phyloP scores from a whole-genome alignment of 1,284 basidiomycete genomes.

The Ustilago curta region DNA sequence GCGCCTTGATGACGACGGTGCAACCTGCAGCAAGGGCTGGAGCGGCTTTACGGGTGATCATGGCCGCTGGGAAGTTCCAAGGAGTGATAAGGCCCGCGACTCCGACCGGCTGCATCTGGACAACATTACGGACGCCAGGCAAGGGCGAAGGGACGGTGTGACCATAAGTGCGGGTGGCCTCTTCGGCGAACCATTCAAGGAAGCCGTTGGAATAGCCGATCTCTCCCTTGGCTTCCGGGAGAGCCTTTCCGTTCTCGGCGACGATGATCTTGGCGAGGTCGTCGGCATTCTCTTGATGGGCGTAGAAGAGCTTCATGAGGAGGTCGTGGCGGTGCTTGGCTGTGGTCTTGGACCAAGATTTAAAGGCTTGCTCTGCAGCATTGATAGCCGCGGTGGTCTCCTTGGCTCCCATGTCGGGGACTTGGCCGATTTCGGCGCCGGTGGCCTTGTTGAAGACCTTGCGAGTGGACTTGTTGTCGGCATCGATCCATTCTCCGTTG shows the following conservation, averaged over 20 bases:
- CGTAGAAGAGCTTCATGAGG: conserved; percentile 61
- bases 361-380: conserved; percentile 59
- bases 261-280: conserved; percentile 68
- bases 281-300: conserved; percentile 57
- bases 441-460: conserved; percentile 68
- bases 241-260: conserved; percentile 67
- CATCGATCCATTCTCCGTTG: conserved; percentile 63
- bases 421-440: conserved; percentile 57
- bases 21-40: conserved; percentile 93
- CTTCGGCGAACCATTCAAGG: conserved; percentile 66
- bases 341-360: conserved; percentile 62
- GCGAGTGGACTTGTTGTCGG: conserved; percentile 54
- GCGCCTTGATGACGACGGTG: conserved; percentile 93
- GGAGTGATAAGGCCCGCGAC: conserved; percentile 71
- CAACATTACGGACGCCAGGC: conserved; percentile 81
- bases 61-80: conserved; percentile 68
- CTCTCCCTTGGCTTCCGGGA: conserved; percentile 66
- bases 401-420: conserved; percentile 60
- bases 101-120: conserved; percentile 89
- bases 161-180: conserved; percentile 70
- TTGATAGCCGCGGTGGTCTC: conserved; percentile 64
- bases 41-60: conserved; percentile 85
- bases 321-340: conserved; percentile 65
- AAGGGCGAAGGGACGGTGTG: conserved; percentile 86
- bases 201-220: conserved; percentile 66